Conservation (phyloP, 176 grass and related monocot genomes). For the Musa itinerans region DNA sequence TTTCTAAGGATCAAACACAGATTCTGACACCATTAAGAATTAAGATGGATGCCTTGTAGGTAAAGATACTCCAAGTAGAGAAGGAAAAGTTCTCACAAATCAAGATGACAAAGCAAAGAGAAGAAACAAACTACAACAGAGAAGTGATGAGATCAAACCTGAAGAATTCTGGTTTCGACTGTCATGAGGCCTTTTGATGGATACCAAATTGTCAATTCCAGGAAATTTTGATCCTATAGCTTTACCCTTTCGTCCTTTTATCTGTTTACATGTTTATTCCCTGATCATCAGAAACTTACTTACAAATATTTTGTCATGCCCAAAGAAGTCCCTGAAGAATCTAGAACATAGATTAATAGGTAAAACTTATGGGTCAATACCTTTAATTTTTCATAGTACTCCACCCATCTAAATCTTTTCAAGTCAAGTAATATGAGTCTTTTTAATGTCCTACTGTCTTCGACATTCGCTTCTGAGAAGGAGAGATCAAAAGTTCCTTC, state of each 20-base stretch:
- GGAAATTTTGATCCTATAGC: constrained; percentile 20
- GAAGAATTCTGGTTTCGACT: constrained; percentile 28
- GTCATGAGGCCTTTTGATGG: constrained; percentile 56
- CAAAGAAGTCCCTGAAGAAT: neutral
- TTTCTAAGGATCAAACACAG: neutral
- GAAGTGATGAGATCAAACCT: constrained; percentile 32
- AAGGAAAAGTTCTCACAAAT: neutral
- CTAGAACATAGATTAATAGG: neutral
- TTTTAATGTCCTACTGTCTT: constrained; percentile 35
- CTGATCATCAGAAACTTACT: constrained; percentile 22
- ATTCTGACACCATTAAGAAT: neutral
- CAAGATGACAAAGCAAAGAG: neutral
- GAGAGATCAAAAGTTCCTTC: constrained; percentile 46
- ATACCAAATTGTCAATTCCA: constrained; percentile 23
- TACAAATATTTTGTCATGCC: neutral
- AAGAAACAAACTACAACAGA: neutral
- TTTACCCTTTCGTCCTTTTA: constrained; percentile 21
- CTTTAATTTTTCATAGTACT: constrained; percentile 46
- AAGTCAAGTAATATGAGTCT: constrained; percentile 35
- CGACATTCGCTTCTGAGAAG: constrained; percentile 21
- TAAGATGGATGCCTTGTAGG: neutral
- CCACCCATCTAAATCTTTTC: constrained; percentile 42
- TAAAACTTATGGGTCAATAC: constrained; percentile 18
- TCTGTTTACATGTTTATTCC: constrained; percentile 19
- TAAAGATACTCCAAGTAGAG: neutral